phyloP scores from a whole-genome alignment of 768 basidiomycete genomes.

The Calocera cornea region DNA sequence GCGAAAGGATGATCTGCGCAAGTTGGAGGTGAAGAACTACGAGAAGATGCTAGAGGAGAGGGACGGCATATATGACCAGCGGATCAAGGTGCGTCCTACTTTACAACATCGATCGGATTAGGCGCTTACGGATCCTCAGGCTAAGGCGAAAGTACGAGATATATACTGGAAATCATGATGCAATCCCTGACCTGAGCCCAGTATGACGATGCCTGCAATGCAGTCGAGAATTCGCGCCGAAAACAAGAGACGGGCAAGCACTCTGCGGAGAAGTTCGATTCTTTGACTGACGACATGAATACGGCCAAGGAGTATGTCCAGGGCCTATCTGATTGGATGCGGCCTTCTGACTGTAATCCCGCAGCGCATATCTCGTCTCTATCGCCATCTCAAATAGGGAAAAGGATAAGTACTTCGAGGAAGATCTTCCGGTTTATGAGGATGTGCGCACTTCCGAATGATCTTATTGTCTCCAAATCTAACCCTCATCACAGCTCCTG shows the following conservation, averaged over 20 bases:
- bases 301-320: constrained; percentile 60
- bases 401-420: constrained; percentile 58
- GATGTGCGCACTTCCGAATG: constrained; percentile 39
- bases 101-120: background rate
- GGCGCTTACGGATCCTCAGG: constrained; percentile 25
- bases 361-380: constrained; percentile 56
- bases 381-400: constrained; percentile 53
- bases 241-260: constrained; percentile 72
- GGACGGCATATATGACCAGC: constrained; percentile 53
- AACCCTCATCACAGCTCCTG: constrained; percentile 36
- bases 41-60: constrained; percentile 57
- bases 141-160: constrained; percentile 44
- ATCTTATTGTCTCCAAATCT: background rate
- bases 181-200: constrained; percentile 19
- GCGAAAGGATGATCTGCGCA: constrained; percentile 51
- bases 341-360: background rate
- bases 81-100: constrained; percentile 42
- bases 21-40: constrained; percentile 60
- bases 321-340: background rate
- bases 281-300: constrained; percentile 49
- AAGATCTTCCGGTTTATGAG: constrained; percentile 54
- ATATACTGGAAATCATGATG: background rate
- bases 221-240: constrained; percentile 59
- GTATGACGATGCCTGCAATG: constrained; percentile 70
- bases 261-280: constrained; percentile 45